Base-by-base conservation (phyloP, 306 rosid genomes). In the Vicia faba region DNA sequence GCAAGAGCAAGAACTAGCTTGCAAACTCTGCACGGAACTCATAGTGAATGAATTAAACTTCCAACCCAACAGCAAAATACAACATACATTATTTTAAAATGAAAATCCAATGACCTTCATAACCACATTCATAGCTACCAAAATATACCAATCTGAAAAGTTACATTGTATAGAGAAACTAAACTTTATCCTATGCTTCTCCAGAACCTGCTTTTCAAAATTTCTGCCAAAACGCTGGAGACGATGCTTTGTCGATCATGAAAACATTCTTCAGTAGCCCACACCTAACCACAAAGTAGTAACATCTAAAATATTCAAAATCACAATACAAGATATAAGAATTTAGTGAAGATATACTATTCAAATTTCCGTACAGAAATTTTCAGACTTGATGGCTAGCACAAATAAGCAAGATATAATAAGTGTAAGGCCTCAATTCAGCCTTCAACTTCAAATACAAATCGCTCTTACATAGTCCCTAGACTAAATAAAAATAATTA, bases 161-260 rank as follows among this genome's bases (percentile, higher is more conserved):
- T 35, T 59, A 33, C 44, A 58, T 1, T 16, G 64, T 59, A 59
- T 59, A 59, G n/a, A 15, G 25, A 33, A 59, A 59, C 64, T n/a
- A 59, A 16, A 59, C 64, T 33, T 33, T 8, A 59, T 8, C 28
- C 64, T 59, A 31, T 33, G 64, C n/a, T 31, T 59, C 43, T 35
- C 44, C 8, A 15, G 64, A 59, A 35, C 45, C 44, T 10, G 18
- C 11, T 59, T 33, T 35, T 15, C 64, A 14, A 33, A 59, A 59
- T 59, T 59, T 31, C 44, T 58, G 64, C 43, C 64, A 29, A 14
- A 31, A 29, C 3, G n/a, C 0, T 31, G 43, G 43, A 14, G 31
- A 14, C 1, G 41, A 58, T n/a, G 12, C n/a, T 6, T 55, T 26
- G 14, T 28, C 39, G 19, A 14, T 55, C 64, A 31, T 15, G 25